phyloP scores from a whole-genome alignment of 1,139 yeast genomes.

The Taiozyma sp. region DNA sequence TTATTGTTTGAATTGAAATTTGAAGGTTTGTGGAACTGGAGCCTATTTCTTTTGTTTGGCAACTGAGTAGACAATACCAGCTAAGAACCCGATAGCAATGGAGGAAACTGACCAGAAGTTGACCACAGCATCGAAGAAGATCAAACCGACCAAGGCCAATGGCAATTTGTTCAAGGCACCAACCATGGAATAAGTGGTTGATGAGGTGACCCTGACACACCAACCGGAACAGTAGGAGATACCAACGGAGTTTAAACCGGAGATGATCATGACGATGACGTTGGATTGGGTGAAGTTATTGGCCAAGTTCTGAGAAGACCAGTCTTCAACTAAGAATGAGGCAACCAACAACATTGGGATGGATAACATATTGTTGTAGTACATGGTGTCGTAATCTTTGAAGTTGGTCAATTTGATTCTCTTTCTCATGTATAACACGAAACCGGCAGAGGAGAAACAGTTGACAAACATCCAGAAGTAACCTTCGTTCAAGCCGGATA shows the following conservation, averaged over 20 bases:
- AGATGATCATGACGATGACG: conserved; percentile 82
- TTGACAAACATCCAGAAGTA: conserved; percentile 96
- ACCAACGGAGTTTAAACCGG: conserved; percentile 93
- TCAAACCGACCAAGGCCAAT: conserved; percentile 88
- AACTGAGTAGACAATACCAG: conserved; percentile 92
- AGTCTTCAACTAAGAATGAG: conserved; percentile 82
- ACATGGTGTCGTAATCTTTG: conserved; percentile 98
- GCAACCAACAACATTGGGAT: conserved; percentile 79
- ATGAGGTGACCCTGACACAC: conserved; percentile 98
- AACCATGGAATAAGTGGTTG: conserved; percentile 98
- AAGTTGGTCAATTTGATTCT: conserved; percentile 95
- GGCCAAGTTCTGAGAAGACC: conserved; percentile 77
- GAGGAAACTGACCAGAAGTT: conserved; percentile 91
- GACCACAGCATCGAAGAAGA: conserved; percentile 92
- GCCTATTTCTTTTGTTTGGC: conserved; percentile 65
- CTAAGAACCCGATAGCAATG: conserved; percentile 85
- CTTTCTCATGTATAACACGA: conserved; percentile 93
- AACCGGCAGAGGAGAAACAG: conserved; percentile 91
- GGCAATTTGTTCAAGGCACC: conserved; percentile 98
- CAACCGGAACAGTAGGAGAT: conserved; percentile 98
- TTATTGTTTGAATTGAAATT: neutral
- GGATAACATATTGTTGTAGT: conserved; percentile 89
- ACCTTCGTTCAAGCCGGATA: conserved; percentile 59
- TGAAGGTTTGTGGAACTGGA: neutral
- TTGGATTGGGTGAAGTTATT: conserved; percentile 71